phyloP scores from a whole-genome alignment of 352 stramenopile species.

The Elongisporangium senticosum region DNA sequence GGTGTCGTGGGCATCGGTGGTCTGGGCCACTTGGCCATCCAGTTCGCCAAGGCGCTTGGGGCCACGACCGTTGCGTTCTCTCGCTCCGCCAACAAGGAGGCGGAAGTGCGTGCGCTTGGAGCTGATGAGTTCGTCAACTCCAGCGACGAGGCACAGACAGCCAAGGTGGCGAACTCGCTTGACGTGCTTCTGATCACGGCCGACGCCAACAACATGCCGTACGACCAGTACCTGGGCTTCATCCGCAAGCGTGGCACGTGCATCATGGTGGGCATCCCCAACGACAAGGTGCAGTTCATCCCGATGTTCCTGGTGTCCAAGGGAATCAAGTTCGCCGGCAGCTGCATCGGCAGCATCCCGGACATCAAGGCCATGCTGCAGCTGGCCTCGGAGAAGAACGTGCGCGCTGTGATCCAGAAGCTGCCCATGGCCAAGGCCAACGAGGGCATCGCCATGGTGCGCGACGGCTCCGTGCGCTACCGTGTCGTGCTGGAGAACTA shows the following conservation, averaged over 20 bases:
- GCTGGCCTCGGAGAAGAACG: slow-evolving; percentile 64
- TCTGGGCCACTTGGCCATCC: slow-evolving; percentile 80
- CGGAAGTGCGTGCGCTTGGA: slow-evolving; percentile 41
- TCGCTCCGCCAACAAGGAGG: slow-evolving; percentile 50
- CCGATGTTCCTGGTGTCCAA: slow-evolving; percentile 36
- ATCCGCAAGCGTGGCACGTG: slow-evolving; percentile 48
- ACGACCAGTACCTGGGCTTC: slow-evolving; percentile 43
- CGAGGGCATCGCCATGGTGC: slow-evolving; percentile 35
- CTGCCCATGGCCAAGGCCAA: slow-evolving; percentile 43
- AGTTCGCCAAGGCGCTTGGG: slow-evolving; percentile 75
- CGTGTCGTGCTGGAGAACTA: slow-evolving; percentile 46
- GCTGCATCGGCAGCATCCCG: slow-evolving; percentile 65
- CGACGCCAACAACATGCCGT: slow-evolving; percentile 40
- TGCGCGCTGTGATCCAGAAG: slow-evolving; percentile 46
- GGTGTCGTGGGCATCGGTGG: slow-evolving; percentile 81
- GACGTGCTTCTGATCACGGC: slow-evolving; percentile 74
- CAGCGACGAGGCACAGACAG: slow-evolving; percentile 32
- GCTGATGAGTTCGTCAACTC: slow-evolving; percentile 59
- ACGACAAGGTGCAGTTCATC: slow-evolving; percentile 52
- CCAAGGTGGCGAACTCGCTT: slow-evolving; percentile 24
- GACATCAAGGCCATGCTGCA: slow-evolving; percentile 83
- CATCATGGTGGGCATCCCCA: slow-evolving; percentile 60
- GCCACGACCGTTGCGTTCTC: slow-evolving; percentile 58
- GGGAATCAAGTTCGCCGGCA: slow-evolving; percentile 50
- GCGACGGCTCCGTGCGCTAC: slow-evolving; percentile 30